Conservation (phyloP, 1,139 yeast species). For the Yamadazyma sp. region DNA sequence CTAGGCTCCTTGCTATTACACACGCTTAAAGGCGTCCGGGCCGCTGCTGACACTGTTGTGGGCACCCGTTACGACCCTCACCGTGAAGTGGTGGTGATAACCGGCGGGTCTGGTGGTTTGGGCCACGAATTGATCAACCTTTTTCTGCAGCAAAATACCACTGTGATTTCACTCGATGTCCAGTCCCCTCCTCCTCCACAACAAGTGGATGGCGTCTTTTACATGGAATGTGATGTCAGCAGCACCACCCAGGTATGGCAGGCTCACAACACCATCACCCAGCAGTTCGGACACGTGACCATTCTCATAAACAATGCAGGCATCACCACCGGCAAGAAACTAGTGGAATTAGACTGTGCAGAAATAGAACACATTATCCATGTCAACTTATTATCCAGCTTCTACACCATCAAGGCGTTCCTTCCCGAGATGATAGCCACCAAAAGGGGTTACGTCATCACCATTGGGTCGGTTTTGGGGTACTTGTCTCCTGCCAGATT, state of each 20-base stretch:
- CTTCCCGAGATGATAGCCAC: constrained; percentile 68
- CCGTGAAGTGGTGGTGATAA: constrained; percentile 65
- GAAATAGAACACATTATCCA: constrained; percentile 62
- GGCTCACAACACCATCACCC: constrained; percentile 36
- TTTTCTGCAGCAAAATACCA: constrained; percentile 11
- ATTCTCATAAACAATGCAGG: constrained; percentile 85
- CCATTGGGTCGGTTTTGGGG: constrained; percentile 81
- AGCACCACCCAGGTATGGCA: constrained; percentile 39
- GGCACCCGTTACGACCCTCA: constrained; percentile 53
- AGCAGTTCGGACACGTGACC: constrained; percentile 59
- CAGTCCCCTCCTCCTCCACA: constrained; percentile 35
- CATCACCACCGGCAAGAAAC: constrained; percentile 56
- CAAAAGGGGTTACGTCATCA: constrained; percentile 73
- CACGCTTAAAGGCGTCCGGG: constrained; percentile 30
- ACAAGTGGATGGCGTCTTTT: constrained; percentile 44
- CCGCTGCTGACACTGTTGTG: constrained; percentile 34
- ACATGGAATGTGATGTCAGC: constrained; percentile 70
- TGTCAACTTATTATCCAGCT: constrained; percentile 68
- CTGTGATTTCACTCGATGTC: constrained; percentile 67
- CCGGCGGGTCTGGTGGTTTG: constrained; percentile 81
- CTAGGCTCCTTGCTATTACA: constrained; percentile 11
- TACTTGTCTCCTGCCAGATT: constrained; percentile 80
- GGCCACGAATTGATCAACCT: constrained; percentile 61
- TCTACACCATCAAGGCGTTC: constrained; percentile 67
- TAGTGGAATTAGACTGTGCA: constrained; percentile 51